Evolutionary conservation across 208 protist genomes (phyloP).

Genomic region (Leishmania tropica): DNA sequence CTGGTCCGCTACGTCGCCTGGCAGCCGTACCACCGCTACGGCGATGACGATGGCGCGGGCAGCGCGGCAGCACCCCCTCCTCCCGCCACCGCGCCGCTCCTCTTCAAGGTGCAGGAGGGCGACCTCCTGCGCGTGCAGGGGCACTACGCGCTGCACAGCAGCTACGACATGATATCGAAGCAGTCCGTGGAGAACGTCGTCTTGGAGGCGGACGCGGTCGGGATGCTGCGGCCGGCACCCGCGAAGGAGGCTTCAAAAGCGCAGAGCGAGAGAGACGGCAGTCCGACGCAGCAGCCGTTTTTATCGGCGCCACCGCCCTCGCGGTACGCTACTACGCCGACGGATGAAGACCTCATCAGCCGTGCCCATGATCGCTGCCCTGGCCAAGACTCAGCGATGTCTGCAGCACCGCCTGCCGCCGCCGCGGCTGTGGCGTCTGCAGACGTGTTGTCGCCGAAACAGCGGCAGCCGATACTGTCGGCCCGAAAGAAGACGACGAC

Average conservation of each 20-base stretch:
- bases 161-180: slow-evolving; percentile 79
- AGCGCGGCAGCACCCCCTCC: not conserved
- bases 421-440: not conserved
- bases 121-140: slow-evolving; percentile 68
- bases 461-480: not conserved
- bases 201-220: slow-evolving; percentile 68
- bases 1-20: slow-evolving; percentile 46
- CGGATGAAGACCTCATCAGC: not conserved
- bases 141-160: slow-evolving; percentile 68
- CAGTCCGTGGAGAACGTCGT: slow-evolving; percentile 64
- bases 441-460: not conserved
- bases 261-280: not conserved
- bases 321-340: not conserved
- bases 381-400: not conserved
- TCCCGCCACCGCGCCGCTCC: not conserved
- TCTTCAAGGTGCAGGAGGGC: slow-evolving; percentile 40
- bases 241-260: not conserved
- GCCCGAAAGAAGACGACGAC: not conserved
- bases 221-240: slow-evolving; percentile 35
- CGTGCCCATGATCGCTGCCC: not conserved
- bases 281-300: not conserved
- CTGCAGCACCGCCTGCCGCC: not conserved
- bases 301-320: not conserved
- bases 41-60: not conserved
- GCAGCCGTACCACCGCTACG: slow-evolving; percentile 22